Evolutionary conservation across 2,329 filamentous ascomycete genomes (phyloP), one percentile per base, ranked within the genome.

Genomic region (Clarireedia hainanense): DNA sequence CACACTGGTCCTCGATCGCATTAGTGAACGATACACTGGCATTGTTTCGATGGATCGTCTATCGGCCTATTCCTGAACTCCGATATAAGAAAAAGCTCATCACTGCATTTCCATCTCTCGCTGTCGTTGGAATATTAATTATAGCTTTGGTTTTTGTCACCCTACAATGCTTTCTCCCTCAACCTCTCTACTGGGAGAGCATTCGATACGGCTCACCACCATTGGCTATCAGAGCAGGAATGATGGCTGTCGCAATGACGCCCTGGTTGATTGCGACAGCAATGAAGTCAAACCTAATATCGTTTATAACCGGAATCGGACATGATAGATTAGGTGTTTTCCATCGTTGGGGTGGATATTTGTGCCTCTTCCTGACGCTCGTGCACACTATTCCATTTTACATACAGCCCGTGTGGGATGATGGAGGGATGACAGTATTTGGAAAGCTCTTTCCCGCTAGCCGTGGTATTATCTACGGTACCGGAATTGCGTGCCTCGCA

Each of bases 291-390:
- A 97, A 96, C 67, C 68, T 96, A 34, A 80, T 97, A 55, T 86
- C 88, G 0, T 73, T 91, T 55, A 72, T 96, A 57, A 96, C 91
- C 4, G 92, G 92, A 14, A 92, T 97, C 62, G 89, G 91, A 3
- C 91, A 94, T 39, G 92, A 97, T 69, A 80, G 92, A 49, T 79
- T 97, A 50, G 96, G 96, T 64, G 91, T 96, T 34, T 80, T 96
- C 58, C 92, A 97, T 72, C 84, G 92, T 64, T 97, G 91, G 91
- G 83, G 88, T 6, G 89, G 87, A 27, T 96, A 96, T 68, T 73
- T 96, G 10, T 94, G 88, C 66, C 76, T 96, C 1, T 85, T 95
- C 59, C 75, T 96, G 56, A 85, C 88, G 27, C 75, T 96, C 54
- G 78, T 96, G 17, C 92, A 97, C 68, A 89, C 85, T 20, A 76